Base-by-base conservation (phyloP, 1,284 basidiomycete genomes). In the Puccinia hordei region DNA sequence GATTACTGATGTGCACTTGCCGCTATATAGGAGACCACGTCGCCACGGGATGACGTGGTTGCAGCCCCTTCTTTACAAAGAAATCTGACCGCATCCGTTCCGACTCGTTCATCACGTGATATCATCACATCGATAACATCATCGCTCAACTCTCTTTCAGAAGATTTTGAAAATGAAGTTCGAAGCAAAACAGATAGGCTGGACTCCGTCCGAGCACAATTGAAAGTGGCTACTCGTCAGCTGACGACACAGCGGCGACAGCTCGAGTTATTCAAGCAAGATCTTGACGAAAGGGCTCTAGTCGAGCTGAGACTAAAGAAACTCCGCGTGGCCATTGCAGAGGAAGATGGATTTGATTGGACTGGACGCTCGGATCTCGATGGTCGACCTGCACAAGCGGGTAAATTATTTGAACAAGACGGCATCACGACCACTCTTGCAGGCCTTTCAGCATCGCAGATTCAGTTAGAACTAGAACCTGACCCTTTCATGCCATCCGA, bases 201-300 rank as follows among this genome's bases (percentile, higher is more conserved):
- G 41, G 92, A 93, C 81, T 90, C 92, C 6, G 93, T 92, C 17
- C 93, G 95, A 85, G 90, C 90, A 8, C 92, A 95, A 83, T 90
- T 99, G 12, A 92, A 93, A 68, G 91, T 91, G 4, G 93, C 94
- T 0, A 98, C 95, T 0, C 90, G 93, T 80, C 92, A 95, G 82
- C 90, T 99, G 9, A 91, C 95, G 0, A 92, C 94, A 81, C 92
- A 95, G 83, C 90, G 96, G 55, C 92, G 91, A 83, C 91, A 93
- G 83, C 91, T 95, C 46, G 89, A 91, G 81, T 85, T 88, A 5
- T 92, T 92, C 89, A 92, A 94, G 84, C 84, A 87, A 0, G 89
- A 89, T 65, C 91, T 91, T 76, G 89, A 88, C 13, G 91, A 93
- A 84, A 88, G 94, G 13, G 94, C 95, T 82, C 90, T 92, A 83